These are phyloP conservation scores for Hanseniaspora meyeri DNA, from an alignment of 805 yeast species.

Conservation along the genomic window DNA sequence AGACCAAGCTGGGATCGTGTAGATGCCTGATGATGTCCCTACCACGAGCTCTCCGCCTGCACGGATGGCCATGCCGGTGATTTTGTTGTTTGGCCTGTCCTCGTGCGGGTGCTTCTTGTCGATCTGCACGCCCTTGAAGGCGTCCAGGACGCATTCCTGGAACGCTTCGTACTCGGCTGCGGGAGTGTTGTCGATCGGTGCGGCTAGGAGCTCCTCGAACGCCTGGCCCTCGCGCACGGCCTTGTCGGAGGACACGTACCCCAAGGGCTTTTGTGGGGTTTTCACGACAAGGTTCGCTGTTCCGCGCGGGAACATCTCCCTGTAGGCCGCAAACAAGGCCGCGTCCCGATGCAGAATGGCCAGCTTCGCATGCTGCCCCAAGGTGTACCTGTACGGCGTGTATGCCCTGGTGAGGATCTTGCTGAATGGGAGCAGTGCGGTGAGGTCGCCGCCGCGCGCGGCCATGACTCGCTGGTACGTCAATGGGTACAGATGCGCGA, in stretches of 20 bases:
- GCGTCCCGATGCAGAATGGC: neutral
- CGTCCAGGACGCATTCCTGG: neutral
- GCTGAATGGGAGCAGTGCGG: neutral
- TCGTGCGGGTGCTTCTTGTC: neutral
- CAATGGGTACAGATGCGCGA: neutral
- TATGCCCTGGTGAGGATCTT: neutral
- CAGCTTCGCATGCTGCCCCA: neutral
- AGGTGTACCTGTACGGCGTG: neutral
- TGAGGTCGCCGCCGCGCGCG: neutral
- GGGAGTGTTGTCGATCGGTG: no score
- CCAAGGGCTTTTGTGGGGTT: neutral
- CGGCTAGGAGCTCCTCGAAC: neutral
- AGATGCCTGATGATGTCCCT: slow-evolving; percentile 56
- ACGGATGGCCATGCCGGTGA: slow-evolving; percentile 52
- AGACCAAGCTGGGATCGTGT: slow-evolving; percentile 40
- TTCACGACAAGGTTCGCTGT: neutral
- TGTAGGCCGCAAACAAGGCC: neutral
- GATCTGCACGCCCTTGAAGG: neutral
- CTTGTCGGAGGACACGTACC: neutral
- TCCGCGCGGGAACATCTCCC: neutral
- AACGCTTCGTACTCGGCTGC: neutral
- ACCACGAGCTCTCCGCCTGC: slow-evolving; percentile 31
- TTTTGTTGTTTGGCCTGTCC: slow-evolving; percentile 20
- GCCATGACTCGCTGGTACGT: neutral
- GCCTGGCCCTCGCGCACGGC: neutral